Evolutionary conservation across 805 yeast genomes (phyloP), one percentile per base, ranked within the genome.

Genomic region (Metschnikowia corniflorae): DNA sequence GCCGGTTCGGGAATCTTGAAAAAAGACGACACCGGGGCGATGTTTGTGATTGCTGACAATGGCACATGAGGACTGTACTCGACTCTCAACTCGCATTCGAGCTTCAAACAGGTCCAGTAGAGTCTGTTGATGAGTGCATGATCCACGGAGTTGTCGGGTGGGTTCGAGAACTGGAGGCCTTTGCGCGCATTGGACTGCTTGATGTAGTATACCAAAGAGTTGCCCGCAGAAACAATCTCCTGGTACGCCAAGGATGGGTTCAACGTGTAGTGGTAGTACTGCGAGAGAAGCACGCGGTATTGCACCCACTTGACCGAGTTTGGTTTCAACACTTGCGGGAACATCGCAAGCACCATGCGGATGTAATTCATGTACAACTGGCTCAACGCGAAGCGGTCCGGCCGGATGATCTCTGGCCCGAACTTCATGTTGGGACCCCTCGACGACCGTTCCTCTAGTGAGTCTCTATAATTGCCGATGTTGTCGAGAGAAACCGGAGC

Each of bases 91-190:
- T 64, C 70, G 37, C 64, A 60, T 40, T 64, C 70, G 23, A 63
- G 46, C 40, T 64, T 64, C 26, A 61, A 46, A 33, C 68, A 61
- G 7, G 55, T 51, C 69, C 69, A 64, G 37, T 59, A 64, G 8
- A 63, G 45, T 10, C 65, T 40, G 28, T 59, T 67, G 16, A 55
- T 51, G 7, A 48, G 35, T 18, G 49, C 52, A 18, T 46, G 45
- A 9, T 48, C 44, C 12, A 7, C 35, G 26, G 5, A 20, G 12
- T 26, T 25, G 18, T 33, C 39, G 15, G 29, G 14, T 16, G 29
- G 35, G 34, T 21, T 13, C 7, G 14, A 6, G 3, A 12, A 19
- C 16, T 3, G 12, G 15, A 19, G 20, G n/a, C n/a, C n/a, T n/a
- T n/a, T n/a, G n/a, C n/a, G n/a, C n/a, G n/a, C n/a, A n/a, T 33